Conservation (phyloP, 768 basidiomycete species). For the Termitomyces sp. region DNA sequence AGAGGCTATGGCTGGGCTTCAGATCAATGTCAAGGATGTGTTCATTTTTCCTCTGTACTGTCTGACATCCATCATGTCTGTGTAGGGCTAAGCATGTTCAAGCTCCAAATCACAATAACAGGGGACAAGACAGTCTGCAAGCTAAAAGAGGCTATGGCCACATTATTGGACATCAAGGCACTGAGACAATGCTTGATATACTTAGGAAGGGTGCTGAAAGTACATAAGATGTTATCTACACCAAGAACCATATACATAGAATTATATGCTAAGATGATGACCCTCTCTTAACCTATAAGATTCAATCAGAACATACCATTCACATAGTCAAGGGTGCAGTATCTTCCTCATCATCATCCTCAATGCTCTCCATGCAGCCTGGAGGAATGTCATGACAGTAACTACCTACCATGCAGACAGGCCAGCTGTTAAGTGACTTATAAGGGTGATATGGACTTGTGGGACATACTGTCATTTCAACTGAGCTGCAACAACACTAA, state of each 20-base stretch:
- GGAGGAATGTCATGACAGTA: slow-evolving; percentile 27
- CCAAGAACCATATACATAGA: neutral
- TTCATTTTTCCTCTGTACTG: no score
- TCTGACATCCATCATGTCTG: no score
- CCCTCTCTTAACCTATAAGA: no score
- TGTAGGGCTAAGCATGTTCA: slow-evolving; percentile 64
- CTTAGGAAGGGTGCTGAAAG: slow-evolving; percentile 79
- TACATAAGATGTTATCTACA: no score
- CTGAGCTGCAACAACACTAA: no score
- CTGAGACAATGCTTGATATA: slow-evolving; percentile 91
- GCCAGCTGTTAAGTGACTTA: slow-evolving; percentile 86
- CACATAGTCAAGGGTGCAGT: slow-evolving; percentile 88
- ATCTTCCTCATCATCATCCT: slow-evolving; percentile 31
- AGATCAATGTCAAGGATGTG: no score
- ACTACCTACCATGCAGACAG: slow-evolving; percentile 84
- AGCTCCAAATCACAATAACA: no score
- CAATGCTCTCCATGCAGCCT: slow-evolving; percentile 23
- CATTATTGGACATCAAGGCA: slow-evolving; percentile 77
- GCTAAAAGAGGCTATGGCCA: slow-evolving; percentile 87
- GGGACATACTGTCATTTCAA: no score
- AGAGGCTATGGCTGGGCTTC: no score
- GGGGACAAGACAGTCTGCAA: slow-evolving; percentile 83
- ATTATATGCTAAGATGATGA: slow-evolving; percentile 48
- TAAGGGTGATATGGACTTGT: no score
- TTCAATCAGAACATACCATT: no score